Conservation (phyloP, 257 asterid species). For the Ballota nigra region DNA sequence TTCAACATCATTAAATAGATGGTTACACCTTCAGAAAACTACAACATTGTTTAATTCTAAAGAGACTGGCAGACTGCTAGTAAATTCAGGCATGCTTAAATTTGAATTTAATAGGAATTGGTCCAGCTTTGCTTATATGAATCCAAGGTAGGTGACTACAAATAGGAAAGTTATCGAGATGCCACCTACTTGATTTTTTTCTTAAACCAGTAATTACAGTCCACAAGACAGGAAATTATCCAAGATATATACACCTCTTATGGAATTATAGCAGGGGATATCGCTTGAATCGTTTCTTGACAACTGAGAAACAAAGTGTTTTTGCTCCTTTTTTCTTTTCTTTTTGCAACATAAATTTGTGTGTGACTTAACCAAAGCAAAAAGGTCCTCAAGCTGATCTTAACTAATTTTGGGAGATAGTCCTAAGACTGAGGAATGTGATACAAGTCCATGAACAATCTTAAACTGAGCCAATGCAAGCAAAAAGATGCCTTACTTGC, state of each 20-base stretch:
- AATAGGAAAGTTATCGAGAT: not conserved
- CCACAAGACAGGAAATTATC: not conserved
- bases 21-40: not conserved
- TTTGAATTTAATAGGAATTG: not conserved
- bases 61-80: not conserved
- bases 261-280: not conserved
- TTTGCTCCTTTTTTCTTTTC: not conserved
- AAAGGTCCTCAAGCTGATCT: not conserved
- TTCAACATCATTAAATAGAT: not conserved
- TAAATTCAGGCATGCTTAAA: not conserved
- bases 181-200: not conserved
- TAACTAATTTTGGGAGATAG: not conserved
- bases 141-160: conserved; percentile 3
- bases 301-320: not conserved
- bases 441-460: not conserved
- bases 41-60: not conserved
- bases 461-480: not conserved
- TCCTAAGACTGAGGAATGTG: not conserved
- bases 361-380: not conserved
- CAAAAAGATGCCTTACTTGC: conserved; percentile 47
- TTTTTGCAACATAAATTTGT: not conserved
- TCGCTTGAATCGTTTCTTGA: not conserved
- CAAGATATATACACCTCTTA: not conserved
- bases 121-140: not conserved
- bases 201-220: not conserved